These are phyloP conservation scores for Cyclotella kingstonii DNA, from an alignment of 108 stramenopile genomes.

Conservation along the genomic window DNA sequence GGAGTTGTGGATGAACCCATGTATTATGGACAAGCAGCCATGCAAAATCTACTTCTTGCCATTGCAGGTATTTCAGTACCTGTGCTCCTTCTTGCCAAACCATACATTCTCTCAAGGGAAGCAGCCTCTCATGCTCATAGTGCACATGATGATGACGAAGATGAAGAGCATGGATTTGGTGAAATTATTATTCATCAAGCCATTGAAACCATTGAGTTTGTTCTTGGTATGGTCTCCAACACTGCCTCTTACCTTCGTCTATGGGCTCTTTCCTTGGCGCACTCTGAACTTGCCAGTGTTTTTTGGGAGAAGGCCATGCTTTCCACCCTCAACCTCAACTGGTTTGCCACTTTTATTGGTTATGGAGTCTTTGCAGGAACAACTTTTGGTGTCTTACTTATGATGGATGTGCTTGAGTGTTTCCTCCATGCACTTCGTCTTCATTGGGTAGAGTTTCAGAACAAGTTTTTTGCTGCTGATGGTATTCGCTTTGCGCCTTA, in stretches of 20 bases:
- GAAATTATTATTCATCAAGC: constrained; percentile 95
- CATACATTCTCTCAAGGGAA: constrained; percentile 75
- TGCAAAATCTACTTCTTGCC: constrained; percentile 89
- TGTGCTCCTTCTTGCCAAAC: constrained; percentile 92
- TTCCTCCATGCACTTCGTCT: constrained; percentile 98
- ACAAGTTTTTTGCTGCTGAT: constrained; percentile 97
- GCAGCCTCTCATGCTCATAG: constrained; percentile 54
- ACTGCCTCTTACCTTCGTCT: constrained; percentile 99
- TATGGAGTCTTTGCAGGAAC: constrained; percentile 95
- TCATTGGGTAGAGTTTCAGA: constrained; percentile 99
- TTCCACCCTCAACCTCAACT: constrained; percentile 86
- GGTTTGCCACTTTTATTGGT: constrained; percentile 91
- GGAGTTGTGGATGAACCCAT: constrained; percentile 95
- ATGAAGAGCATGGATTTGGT: constrained; percentile 86
- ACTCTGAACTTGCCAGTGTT: constrained; percentile 96
- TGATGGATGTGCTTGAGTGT: constrained; percentile 99
- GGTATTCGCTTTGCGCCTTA: constrained; percentile 91
- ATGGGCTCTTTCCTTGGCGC: constrained; percentile 98
- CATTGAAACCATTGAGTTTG: constrained; percentile 99
- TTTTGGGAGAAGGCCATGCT: constrained; percentile 99
- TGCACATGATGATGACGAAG: constrained; percentile 61
- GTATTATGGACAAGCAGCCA: constrained; percentile 83
- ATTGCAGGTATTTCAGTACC: constrained; percentile 90
- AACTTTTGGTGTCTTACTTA: constrained; percentile 93
- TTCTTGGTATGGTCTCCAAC: constrained; percentile 98